A percentile compares a stretch with the other conserved stretches of the same genome.
Conservation (phyloP, 2,329 filamentous ascomycete species). For the Fusarium irregulare region DNA sequence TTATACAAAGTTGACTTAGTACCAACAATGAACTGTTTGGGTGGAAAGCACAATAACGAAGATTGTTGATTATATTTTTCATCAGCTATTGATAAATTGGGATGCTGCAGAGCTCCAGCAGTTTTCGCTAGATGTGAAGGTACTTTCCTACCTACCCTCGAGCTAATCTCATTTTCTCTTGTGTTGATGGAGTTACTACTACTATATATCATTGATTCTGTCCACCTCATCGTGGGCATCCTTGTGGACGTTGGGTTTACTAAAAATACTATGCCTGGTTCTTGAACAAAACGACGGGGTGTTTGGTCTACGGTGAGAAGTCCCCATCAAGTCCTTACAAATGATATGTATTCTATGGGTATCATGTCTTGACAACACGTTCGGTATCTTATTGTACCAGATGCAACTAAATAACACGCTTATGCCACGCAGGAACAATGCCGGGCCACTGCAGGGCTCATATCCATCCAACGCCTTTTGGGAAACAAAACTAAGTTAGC, state of each 20-base stretch:
- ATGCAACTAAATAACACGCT: slow-evolving; percentile 35
- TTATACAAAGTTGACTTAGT: too few species aligned
- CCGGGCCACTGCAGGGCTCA: slow-evolving; percentile 14
- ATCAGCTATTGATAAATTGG: not conserved
- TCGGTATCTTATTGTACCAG: slow-evolving; percentile 23
- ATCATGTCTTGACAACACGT: slow-evolving; percentile 37
- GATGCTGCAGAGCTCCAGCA: not conserved
- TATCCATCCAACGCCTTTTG: slow-evolving; percentile 29
- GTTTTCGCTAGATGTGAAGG: not conserved
- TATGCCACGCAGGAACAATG: slow-evolving; percentile 20
- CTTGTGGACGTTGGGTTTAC: not conserved
- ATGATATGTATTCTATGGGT: slow-evolving; percentile 39
- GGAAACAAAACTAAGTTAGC: slow-evolving; percentile 5
- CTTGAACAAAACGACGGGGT: not conserved
- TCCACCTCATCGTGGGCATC: not conserved
- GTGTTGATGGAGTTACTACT: not conserved
- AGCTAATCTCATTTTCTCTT: not conserved
- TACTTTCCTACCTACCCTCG: not conserved
- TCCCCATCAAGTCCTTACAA: slow-evolving; percentile 4
- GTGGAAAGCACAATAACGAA: not conserved
- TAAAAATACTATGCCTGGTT: not conserved
- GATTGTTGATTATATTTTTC: not conserved
- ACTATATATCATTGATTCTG: not conserved
- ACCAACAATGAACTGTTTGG: not conserved
- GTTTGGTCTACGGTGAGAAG: not conserved